phyloP scores from a whole-genome alignment of 106 monocot species.

The Apostasia ramifera region DNA sequence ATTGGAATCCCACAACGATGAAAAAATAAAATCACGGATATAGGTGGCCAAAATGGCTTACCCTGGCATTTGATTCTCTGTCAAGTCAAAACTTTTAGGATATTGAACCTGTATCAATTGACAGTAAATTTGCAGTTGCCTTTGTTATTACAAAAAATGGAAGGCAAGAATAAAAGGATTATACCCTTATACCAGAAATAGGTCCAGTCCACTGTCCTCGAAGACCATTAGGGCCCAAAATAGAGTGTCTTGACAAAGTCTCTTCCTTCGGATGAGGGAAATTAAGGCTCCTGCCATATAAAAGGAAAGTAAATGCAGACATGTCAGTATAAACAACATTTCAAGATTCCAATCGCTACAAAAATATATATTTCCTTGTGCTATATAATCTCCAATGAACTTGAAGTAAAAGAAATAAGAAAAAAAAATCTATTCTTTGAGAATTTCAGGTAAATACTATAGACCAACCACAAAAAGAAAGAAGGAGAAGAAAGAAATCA shows the following conservation, averaged over 20 bases:
- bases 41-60: slow-evolving; percentile 8
- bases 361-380: no score
- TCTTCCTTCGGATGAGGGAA: slow-evolving; percentile 82
- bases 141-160: slow-evolving; percentile 1
- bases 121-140: slow-evolving; percentile 13
- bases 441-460: no score
- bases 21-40: no score
- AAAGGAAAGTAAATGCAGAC: slow-evolving; percentile 2
- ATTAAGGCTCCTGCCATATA: slow-evolving; percentile 40
- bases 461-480: no score
- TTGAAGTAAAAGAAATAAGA: no score
- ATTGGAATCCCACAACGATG: no score
- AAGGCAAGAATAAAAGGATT: slow-evolving; percentile 21
- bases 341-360: no score
- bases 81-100: slow-evolving; percentile 57
- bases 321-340: no score
- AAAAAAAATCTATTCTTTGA: no score
- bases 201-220: slow-evolving; percentile 45
- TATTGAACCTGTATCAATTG: slow-evolving; percentile 73
- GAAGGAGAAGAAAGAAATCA: no score
- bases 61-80: slow-evolving; percentile 37
- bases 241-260: slow-evolving; percentile 94
- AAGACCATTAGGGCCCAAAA: slow-evolving; percentile 88
- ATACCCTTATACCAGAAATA: slow-evolving; percentile 81
- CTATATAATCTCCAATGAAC: no score